phyloP scores from a whole-genome alignment of 768 basidiomycete species.

The Psilocybe cyanescens region DNA sequence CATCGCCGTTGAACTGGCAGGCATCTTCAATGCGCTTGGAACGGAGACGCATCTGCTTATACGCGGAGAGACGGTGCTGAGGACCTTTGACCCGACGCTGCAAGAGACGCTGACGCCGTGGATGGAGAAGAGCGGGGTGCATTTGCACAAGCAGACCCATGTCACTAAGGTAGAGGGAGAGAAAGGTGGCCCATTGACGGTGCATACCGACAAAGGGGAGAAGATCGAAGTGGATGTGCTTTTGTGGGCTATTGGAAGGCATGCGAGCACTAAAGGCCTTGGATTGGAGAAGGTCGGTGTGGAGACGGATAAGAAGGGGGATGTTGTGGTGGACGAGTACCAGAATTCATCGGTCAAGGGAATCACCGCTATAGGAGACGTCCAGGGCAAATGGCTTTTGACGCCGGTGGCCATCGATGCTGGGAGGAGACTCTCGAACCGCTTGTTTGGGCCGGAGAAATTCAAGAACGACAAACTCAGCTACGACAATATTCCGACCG shows the following conservation, averaged over 20 bases:
- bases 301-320: slow-evolving; percentile 75
- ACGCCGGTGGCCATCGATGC: slow-evolving; percentile 99
- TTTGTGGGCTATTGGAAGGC: slow-evolving; percentile 95
- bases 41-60: slow-evolving; percentile 93
- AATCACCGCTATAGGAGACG: slow-evolving; percentile 89
- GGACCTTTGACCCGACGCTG: slow-evolving; percentile 89
- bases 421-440: slow-evolving; percentile 84
- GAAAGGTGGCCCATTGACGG: slow-evolving; percentile 71
- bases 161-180: slow-evolving; percentile 78
- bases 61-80: slow-evolving; percentile 85
- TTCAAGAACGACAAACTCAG: slow-evolving; percentile 87
- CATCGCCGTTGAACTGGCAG: slow-evolving; percentile 96
- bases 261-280: slow-evolving; percentile 76
- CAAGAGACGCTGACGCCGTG: slow-evolving; percentile 85
- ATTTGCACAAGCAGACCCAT: slow-evolving; percentile 79
- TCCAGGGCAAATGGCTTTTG: slow-evolving; percentile 87
- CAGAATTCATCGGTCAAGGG: slow-evolving; percentile 78
- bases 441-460: slow-evolving; percentile 86
- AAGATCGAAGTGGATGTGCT: slow-evolving; percentile 84
- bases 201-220: slow-evolving; percentile 78
- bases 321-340: slow-evolving; percentile 89
- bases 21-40: slow-evolving; percentile 89
- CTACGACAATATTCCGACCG: slow-evolving; percentile 91
- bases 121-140: slow-evolving; percentile 95
- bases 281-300: slow-evolving; percentile 82